These are phyloP conservation scores for Eucalyptus urophylla DNA, from an alignment of 345 rosid genomes.

Conservation along the genomic window DNA sequence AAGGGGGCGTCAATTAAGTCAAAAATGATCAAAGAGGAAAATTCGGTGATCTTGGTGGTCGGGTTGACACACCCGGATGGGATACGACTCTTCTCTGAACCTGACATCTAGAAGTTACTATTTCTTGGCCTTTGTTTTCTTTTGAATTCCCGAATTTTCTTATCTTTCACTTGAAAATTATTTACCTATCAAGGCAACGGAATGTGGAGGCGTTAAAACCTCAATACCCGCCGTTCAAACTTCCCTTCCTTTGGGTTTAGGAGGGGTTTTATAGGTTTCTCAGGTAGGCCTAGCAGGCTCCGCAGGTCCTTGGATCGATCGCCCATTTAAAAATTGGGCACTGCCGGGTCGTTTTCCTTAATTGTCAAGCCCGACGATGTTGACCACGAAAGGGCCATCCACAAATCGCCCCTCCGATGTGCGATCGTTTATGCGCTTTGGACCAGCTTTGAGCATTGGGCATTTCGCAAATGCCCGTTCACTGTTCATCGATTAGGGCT, in stretches of 20 bases:
- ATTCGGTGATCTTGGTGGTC: not conserved
- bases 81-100: not conserved
- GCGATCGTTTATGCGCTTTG: not conserved
- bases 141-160: not conserved
- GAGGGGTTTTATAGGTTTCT: not conserved
- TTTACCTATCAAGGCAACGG: not conserved
- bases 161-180: not conserved
- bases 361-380: not conserved
- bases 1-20: not conserved
- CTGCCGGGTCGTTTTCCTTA: not conserved
- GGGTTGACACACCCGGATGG: not conserved
- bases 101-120: not conserved
- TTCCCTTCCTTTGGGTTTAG: not conserved
- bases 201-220: too few species aligned
- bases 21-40: not conserved
- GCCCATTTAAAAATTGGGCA: not conserved
- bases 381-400: not conserved
- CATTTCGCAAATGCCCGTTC: too few species aligned
- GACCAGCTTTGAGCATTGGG: too few species aligned
- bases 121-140: not conserved
- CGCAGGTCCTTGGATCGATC: not conserved
- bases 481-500: too few species aligned
- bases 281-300: not conserved
- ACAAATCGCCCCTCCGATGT: not conserved
- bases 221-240: not conserved